Evolutionary conservation across 257 asterid species (phyloP), one percentile per base, ranked within the genome.

Genomic region (Plantago ovata): DNA sequence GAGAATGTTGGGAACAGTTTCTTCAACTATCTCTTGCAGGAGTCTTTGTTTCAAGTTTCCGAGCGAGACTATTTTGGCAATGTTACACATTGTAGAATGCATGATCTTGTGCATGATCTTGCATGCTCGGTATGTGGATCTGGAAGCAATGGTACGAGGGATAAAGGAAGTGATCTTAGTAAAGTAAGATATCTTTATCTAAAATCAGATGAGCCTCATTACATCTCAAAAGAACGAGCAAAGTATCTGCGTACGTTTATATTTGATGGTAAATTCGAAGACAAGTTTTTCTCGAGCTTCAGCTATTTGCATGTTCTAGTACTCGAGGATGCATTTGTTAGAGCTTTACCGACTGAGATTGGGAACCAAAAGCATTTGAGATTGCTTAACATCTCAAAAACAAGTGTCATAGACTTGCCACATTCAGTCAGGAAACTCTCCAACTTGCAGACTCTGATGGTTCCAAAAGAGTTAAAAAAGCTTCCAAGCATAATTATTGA

Each of bases 61-160:
- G 45, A 38, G 53, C 60, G 48, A 43, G 55, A 69, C 36, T 23
- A 22, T n/a, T 48, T 57, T n/a, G 42, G 57, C 23, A 28, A 60
- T 41, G 14, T 61, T 13, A 39, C 32, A 14, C 42, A 54, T 18
- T 72, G 69, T 55, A 66, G 63, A 60, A 75, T 70, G 68, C 73
- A 74, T 42, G 69, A 63, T 38, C 69, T 53, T 65, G 68, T 63
- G 75, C 79, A 60, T 49, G 68, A 60, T 65, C 56, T 63, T 13
- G 60, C 68, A 52, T 52, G 38, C 39, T 52, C 57, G 6, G 50
- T 62, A 19, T 64, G 63, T 14, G 43, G 53, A 18, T 20, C 42
- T n/a, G 66, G 54, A 23, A 61, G 53, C 47, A 12, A 38, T 24
- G 13, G 48, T 13, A 45, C 52, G 4, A 46, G 49, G 21, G 53